Conservation (phyloP, 2,329 filamentous ascomycete species). For the Tolypocladium tundrense region DNA sequence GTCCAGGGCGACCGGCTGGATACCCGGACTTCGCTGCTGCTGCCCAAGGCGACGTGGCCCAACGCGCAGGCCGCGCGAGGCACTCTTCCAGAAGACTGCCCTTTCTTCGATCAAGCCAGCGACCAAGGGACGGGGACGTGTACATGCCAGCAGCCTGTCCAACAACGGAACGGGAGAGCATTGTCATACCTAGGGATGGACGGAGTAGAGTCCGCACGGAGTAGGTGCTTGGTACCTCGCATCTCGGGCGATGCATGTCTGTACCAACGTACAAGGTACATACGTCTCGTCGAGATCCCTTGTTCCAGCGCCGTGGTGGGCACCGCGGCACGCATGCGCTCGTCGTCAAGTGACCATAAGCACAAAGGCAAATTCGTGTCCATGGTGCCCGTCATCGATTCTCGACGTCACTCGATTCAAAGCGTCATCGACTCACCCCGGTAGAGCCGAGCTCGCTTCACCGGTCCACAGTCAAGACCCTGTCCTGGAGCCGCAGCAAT, state of each 20-base stretch:
- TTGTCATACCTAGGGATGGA: no score
- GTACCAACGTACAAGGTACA: no score
- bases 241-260: not conserved
- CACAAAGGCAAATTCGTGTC: not conserved
- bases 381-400: not conserved
- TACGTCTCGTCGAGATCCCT: not conserved
- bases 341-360: conserved; percentile 3
- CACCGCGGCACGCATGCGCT: not conserved
- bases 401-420: not conserved
- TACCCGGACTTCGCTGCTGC: not conserved
- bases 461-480: not conserved
- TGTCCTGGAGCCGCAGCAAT: not conserved
- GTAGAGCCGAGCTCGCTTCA: no score
- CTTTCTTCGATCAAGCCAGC: not conserved
- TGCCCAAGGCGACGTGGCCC: not conserved
- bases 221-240: not conserved
- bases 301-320: not conserved
- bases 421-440: not conserved
- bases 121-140: no score
- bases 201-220: no score
- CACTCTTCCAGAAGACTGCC: not conserved
- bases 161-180: not conserved
- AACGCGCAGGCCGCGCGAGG: not conserved
- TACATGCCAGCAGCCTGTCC: not conserved
- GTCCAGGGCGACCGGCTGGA: not conserved